Evolutionary conservation across 768 basidiomycete species (phyloP), one percentile per base, ranked within the genome.

Genomic region (Suillus occidentalis): DNA sequence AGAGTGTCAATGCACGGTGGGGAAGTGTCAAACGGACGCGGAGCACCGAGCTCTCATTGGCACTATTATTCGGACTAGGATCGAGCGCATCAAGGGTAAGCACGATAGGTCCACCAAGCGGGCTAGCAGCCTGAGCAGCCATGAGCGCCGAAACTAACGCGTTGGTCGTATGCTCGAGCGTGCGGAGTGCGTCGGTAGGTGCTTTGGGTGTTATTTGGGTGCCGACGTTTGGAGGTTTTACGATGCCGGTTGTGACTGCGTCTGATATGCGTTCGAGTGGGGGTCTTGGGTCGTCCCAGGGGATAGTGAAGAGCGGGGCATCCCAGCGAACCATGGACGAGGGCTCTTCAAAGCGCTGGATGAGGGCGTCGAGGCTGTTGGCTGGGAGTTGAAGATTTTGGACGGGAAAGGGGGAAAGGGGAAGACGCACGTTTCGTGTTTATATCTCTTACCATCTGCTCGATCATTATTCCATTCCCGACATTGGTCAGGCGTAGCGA

Each of bases 301-400:
- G 78, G 1, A 97, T 79, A 2, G 92, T 95, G 75, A 97, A 92
- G 49, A 99, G 83, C 0, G 97, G 97, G 0, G 96, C 92, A 76
- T 99, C 97, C 97, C 97, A 99, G 60, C 97, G 87, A 20, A 93
- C 95, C 91, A 96, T 96, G 5, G 95, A 97, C 0, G 94, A 95
- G 0, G 97, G 97, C 71, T 99, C 97, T 78, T 99, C 97, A 70
- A 89, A 99, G 60, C 97, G 84, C 72, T 89, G 81, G 45, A 98
- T 76, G 4, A 99, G 85, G 74, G 94, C 95, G 56, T 71, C 62
- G 63, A 64, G 42, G 10, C 65, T 68, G n/a, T 57, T 22, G 28
- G 25, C 34, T 36, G 34, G 8, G 5, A 36, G 8, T 43, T 9
- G 1, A 43, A 9, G 18, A 36, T 36, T 43, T 43, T 9, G 42